A percentile compares a stretch with the other conserved stretches of the same genome.
These are phyloP conservation scores for Mycena pura DNA, from an alignment of 768 basidiomycete species.

Conservation along the genomic window DNA sequence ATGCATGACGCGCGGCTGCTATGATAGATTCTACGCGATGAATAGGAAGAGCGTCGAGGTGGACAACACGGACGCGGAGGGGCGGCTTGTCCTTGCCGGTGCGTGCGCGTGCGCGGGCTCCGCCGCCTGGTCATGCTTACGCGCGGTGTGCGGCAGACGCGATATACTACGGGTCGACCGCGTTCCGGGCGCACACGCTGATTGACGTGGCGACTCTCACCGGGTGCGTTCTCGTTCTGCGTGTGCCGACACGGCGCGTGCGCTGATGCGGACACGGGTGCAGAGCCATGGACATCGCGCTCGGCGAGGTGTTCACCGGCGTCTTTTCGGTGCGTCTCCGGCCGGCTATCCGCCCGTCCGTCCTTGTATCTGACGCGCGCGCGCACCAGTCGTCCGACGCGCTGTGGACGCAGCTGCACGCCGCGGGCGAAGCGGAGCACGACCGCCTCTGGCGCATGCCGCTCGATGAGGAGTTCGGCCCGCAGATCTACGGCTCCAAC, in stretches of 20 bases:
- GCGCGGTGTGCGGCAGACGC: constrained; percentile 63
- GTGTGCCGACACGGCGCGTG: background rate
- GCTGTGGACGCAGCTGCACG: constrained; percentile 74
- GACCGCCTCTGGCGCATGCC: constrained; percentile 94
- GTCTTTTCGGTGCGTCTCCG: constrained; percentile 73
- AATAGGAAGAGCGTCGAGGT: constrained; percentile 88
- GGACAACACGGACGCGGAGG: constrained; percentile 89
- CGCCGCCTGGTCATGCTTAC: background rate
- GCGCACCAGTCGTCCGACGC: constrained; percentile 65
- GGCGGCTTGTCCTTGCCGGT: constrained; percentile 79
- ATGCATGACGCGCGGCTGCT: no score
- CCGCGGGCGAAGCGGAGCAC: constrained; percentile 75
- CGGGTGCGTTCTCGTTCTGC: constrained; percentile 51
- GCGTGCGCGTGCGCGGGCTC: constrained; percentile 16
- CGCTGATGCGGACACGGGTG: background rate
- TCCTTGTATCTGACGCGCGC: background rate
- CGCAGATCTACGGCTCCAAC: constrained; percentile 78
- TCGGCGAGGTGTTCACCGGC: constrained; percentile 80
- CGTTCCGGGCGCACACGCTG: constrained; percentile 81
- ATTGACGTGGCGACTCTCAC: constrained; percentile 91
- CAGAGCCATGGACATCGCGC: constrained; percentile 74
- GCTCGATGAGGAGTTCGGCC: constrained; percentile 79
- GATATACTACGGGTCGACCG: constrained; percentile 79
- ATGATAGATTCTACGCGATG: constrained; percentile 87
- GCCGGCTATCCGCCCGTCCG: background rate